Base-by-base conservation (phyloP, 148 eudicot genomes). In the Beta vulgaris region DNA sequence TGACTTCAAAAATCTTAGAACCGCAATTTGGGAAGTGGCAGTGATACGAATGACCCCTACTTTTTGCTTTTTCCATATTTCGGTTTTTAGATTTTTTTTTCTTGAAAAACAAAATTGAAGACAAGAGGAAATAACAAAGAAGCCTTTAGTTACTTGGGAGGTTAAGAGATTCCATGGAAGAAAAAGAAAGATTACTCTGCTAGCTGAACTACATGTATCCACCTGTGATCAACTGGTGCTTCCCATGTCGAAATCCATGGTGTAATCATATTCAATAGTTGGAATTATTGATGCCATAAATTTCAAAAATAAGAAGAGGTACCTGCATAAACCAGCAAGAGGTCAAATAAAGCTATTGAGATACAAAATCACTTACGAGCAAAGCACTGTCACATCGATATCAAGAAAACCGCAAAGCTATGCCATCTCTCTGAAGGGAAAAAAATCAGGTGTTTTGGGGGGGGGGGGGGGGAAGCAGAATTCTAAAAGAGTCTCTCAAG, bases 271-370 rank as follows among this genome's bases (percentile, higher is more conserved):
- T 81, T 94, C 98, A 58, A 94, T 94, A 49, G 98, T 94, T 28
- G 98, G 98, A 80, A 94, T 90, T 16, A 94, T 92, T 68, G 98
- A 92, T 36, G 98, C 97, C 90, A 94, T 85, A 84, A 94, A 94
- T 71, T 94, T 94, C 88, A 94, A 85, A 83, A 94, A 94, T 76
- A 94, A 77, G 87, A 94, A 94, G 65, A 94, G 96, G 78, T 94
- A 94, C 96, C 98, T 94, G 76, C 54, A 77, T 73, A 77, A 69
- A 79, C 43, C 69, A 84, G 40, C 19, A 69, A 53, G 21, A 70
- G 65, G 29, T 18, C 4, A 65, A 2, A 8, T 32, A 32, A 51
- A 36, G 35, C 8, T 16, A 36, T 36, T 36, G 44, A n/a, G 39
- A 64, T 36, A 11, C 23, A 28, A 35, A 62, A 29, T 59, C 13